These are phyloP conservation scores for Amanita phalloides DNA, from an alignment of 768 basidiomycete species.

Conservation along the genomic window DNA sequence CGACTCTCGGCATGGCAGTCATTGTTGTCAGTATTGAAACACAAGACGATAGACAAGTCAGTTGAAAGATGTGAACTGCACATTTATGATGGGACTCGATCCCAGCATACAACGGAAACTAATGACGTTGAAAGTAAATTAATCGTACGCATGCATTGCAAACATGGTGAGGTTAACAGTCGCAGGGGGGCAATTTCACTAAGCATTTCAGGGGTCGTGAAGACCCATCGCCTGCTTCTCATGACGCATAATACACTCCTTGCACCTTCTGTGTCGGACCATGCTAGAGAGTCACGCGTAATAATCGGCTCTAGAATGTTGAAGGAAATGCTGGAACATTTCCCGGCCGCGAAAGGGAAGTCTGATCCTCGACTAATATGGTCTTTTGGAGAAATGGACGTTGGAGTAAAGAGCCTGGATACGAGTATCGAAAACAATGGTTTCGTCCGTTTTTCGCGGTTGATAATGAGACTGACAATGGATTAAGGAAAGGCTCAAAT, in stretches of 20 bases:
- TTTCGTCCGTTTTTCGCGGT: background rate
- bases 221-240: conserved; percentile 68
- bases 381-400: conserved; percentile 63
- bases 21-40: conserved; percentile 63
- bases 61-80: conserved; percentile 71
- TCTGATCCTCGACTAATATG: conserved; percentile 74
- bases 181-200: background rate
- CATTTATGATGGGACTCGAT: conserved; percentile 40
- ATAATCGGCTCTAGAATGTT: conserved; percentile 65
- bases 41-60: conserved; percentile 63
- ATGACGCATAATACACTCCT: conserved; percentile 46
- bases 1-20: conserved; percentile 27
- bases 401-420: conserved; percentile 59
- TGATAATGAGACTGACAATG: background rate
- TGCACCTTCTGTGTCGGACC: conserved; percentile 56
- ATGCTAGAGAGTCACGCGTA: conserved; percentile 48
- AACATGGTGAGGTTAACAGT: conserved; percentile 50
- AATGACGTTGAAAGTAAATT: conserved; percentile 63
- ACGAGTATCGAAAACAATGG: conserved; percentile 49
- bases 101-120: conserved; percentile 26
- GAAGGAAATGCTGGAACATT: conserved; percentile 75
- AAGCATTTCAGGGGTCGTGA: conserved; percentile 50
- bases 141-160: conserved; percentile 67
- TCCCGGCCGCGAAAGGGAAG: conserved; percentile 55
- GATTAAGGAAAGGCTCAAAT: conserved; percentile 47